Evolutionary conservation across 1,284 basidiomycete species (phyloP), one percentile per base, ranked within the genome.

Genomic region (Caloboletus firmus): DNA sequence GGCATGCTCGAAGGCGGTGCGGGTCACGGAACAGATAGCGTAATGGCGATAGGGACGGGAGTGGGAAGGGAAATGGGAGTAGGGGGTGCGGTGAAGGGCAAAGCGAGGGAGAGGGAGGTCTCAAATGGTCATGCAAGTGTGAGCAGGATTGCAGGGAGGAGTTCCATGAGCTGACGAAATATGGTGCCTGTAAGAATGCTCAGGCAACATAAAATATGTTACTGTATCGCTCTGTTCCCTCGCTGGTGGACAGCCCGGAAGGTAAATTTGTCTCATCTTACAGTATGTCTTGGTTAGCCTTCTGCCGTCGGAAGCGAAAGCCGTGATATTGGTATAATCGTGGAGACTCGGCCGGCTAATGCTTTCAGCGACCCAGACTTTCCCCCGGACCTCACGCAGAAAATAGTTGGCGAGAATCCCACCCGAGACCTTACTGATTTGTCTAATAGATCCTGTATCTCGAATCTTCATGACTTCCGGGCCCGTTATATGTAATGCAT

Each of bases 111-210:
- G 18, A 45, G 12, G 24, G 37, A 17, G 22, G 6, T 5, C 7
- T 17, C 11, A 2, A 56, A 50, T 10, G 45, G 47, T 30, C 17
- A 47, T 4, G 30, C 48, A n/a, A 40, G 42, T n/a, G n/a, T 32
- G 31, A 42, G 46, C 40, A 45, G 45, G 58, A 17, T 22, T 42
- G 15, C 43, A 17, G 51, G 42, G 10, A 56, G 56, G 22, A 53
- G 50, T 35, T 58, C 56, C n/a, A 41, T 55, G 37, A 59, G 54
- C 42, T 69, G 22, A 59, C 43, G 3, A 36, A 17, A 47, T 18
- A 20, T 0, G 24, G 6, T 11, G 28, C 11, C 12, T 15, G 43
- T 44, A 20, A 13, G 39, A 17, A 20, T 8, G 28, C 8, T 13
- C 18, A 31, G 37, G 13, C 12, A 13, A 11, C 12, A 3, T 6